phyloP scores from a whole-genome alignment of 805 yeast genomes.

The Ogataea thermomethanolica region DNA sequence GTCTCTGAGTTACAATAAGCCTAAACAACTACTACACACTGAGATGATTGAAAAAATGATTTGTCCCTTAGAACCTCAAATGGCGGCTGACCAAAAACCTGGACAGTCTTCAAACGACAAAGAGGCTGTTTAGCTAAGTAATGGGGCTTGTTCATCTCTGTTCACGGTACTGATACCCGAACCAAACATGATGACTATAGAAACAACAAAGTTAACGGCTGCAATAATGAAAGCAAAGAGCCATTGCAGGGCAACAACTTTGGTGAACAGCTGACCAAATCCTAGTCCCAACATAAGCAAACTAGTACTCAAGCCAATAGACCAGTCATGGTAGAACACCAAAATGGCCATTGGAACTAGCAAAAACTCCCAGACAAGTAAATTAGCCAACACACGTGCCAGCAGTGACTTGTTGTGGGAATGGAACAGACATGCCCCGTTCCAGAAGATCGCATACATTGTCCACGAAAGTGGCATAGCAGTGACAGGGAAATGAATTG shows the following conservation, averaged over 20 bases:
- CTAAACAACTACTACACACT: conserved; percentile 31
- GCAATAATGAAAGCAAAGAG: conserved; percentile 71
- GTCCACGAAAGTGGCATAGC: conserved; percentile 78
- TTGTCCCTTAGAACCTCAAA: conserved; percentile 20
- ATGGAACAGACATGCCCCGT: conserved; percentile 74
- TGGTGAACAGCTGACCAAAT: conserved; percentile 64
- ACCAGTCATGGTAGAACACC: conserved; percentile 65
- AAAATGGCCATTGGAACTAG: conserved; percentile 59
- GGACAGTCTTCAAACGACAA: background rate
- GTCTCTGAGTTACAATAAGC: conserved; percentile 49
- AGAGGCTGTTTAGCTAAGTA: conserved; percentile 20
- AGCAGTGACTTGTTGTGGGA: conserved; percentile 49
- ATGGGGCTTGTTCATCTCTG: conserved; percentile 34
- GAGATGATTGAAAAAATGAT: conserved; percentile 41
- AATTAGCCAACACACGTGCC: conserved; percentile 66
- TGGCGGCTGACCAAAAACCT: no score
- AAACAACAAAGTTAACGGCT: conserved; percentile 49
- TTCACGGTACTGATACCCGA: conserved; percentile 17
- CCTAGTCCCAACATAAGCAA: conserved; percentile 64
- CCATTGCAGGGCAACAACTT: conserved; percentile 80
- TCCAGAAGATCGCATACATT: conserved; percentile 74
- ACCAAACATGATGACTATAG: conserved; percentile 47
- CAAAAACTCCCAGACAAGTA: conserved; percentile 75
- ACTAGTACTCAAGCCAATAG: conserved; percentile 57
- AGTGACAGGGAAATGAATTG: conserved; percentile 61